phyloP scores from a whole-genome alignment of 225 moss, liverwort and hornwort species.

The Asterella californica region DNA sequence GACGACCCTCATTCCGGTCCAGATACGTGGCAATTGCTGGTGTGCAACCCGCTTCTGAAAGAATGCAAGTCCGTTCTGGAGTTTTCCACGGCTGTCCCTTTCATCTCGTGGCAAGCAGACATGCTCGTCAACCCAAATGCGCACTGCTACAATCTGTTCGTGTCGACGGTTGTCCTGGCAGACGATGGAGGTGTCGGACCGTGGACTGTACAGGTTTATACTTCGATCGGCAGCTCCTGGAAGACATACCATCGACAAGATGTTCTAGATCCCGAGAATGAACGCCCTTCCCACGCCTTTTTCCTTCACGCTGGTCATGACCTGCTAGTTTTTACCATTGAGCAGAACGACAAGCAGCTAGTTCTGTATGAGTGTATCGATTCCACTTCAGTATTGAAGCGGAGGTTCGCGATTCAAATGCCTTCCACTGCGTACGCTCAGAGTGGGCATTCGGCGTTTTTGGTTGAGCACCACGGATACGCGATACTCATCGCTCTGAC shows the following conservation, averaged over 20 bases:
- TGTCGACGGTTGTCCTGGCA: constrained; percentile 15
- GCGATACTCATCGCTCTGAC: constrained; percentile 20
- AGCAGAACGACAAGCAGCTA: constrained; percentile 24
- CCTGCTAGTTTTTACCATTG: constrained; percentile 21
- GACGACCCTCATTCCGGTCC: constrained; percentile 10
- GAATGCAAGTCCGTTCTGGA: constrained; percentile 18
- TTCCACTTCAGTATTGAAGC: constrained; percentile 7
- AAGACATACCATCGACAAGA: constrained; percentile 13
- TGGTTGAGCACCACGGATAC: constrained; percentile 24
- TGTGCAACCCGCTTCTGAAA: constrained; percentile 22
- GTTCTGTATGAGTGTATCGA: constrained; percentile 24
- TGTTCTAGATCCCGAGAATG: constrained; percentile 13
- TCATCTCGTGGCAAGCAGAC: constrained; percentile 29
- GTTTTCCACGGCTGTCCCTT: constrained; percentile 17
- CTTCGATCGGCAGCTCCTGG: constrained; percentile 17
- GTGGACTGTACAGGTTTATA: constrained; percentile 25
- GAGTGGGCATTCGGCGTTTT: constrained; percentile 23
- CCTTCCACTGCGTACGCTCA: constrained; percentile 19
- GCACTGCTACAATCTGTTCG: constrained; percentile 20
- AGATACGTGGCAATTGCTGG: constrained; percentile 26
- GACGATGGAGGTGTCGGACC: constrained; percentile 22
- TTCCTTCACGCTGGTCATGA: constrained; percentile 22
- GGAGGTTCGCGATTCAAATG: constrained; percentile 22
- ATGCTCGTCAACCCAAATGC: constrained; percentile 17
- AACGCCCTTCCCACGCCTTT: constrained; percentile 21